Base-by-base conservation (phyloP, 2,329 filamentous ascomycete genomes). In the Colletotrichum tropicicola region DNA sequence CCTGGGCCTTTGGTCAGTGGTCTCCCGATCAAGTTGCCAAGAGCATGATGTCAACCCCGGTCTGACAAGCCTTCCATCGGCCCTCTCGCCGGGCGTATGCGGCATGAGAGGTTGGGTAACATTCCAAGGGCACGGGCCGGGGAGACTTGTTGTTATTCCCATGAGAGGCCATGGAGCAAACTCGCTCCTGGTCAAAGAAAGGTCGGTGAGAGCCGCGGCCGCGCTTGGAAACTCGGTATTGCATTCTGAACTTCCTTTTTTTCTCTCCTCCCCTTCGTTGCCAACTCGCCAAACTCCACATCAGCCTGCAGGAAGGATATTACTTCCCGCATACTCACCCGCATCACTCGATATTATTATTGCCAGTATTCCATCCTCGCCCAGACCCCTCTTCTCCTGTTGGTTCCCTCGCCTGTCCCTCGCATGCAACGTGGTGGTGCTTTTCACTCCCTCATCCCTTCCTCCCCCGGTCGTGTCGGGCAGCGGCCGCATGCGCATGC, bases 321-420 rank as follows among this genome's bases (percentile, higher is more conserved):
- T 32, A 44, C n/a, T 21, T 45, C 45, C 37, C 37, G 45, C 54
- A 45, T 59, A 21, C 28, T 23, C 54, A 32, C 37, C 54, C 54
- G 45, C 28, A 44, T 45, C 45, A 35, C 6, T 37, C 25, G n/a
- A 55, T 28, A 23, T 41, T 15, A 39, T 19, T 21, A 47, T n/a
- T 41, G 9, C 17, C 17, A 41, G 9, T 8, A 8, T 17, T n/a
- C 37, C 37, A 17, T 8, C 15, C 37, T n/a, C n/a, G 17, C 37
- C 37, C 45, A 12, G 19, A 13, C 37, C 21, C 13, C 32, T 4
- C 48, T 23, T 21, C 30, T 35, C 23, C 23, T 27, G 37, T 54
- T 58, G 17, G 28, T 17, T 19, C 32, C 32, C 25, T 35, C 12
- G 32, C 32, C 32, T 5, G 32, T 35, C n/a, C 32, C 32, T 12